Conservation (phyloP, 768 basidiomycete species). For the Boletales sp. region DNA sequence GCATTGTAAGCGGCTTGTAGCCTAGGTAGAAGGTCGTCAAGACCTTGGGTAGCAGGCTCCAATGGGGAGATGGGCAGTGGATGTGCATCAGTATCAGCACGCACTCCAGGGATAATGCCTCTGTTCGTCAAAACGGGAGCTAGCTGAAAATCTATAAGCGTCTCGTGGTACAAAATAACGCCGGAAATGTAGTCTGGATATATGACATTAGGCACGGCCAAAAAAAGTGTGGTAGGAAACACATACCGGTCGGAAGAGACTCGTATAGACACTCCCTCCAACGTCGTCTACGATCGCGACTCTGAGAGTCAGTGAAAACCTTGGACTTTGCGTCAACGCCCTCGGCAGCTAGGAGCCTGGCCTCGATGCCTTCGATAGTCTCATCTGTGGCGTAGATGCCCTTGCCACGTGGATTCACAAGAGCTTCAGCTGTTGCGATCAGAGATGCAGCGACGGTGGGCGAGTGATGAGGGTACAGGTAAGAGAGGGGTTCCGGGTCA, state of each 20-base stretch:
- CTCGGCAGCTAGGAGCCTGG: slow-evolving; percentile 35
- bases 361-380: slow-evolving; percentile 41
- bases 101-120: slow-evolving; percentile 48
- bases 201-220: background rate
- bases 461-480: slow-evolving; percentile 40
- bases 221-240: background rate
- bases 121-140: slow-evolving; percentile 40
- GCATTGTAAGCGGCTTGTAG: slow-evolving; percentile 41
- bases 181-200: slow-evolving; percentile 46
- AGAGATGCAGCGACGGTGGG: slow-evolving; percentile 39
- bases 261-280: slow-evolving; percentile 46
- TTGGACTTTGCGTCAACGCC: slow-evolving; percentile 21
- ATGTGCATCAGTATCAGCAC: slow-evolving; percentile 47
- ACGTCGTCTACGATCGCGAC: slow-evolving; percentile 36
- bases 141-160: slow-evolving; percentile 47
- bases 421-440: slow-evolving; percentile 40
- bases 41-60: slow-evolving; percentile 49
- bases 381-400: slow-evolving; percentile 56
- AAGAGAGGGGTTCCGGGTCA: slow-evolving; percentile 19
- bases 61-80: slow-evolving; percentile 41
- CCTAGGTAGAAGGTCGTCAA: slow-evolving; percentile 42
- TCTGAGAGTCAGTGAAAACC: slow-evolving; percentile 33
- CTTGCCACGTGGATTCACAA: slow-evolving; percentile 47
- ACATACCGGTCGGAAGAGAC: slow-evolving; percentile 38
- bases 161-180: slow-evolving; percentile 48